These are phyloP conservation scores for Tricholoma sp. DNA, from an alignment of 768 basidiomycete species.

Conservation along the genomic window DNA sequence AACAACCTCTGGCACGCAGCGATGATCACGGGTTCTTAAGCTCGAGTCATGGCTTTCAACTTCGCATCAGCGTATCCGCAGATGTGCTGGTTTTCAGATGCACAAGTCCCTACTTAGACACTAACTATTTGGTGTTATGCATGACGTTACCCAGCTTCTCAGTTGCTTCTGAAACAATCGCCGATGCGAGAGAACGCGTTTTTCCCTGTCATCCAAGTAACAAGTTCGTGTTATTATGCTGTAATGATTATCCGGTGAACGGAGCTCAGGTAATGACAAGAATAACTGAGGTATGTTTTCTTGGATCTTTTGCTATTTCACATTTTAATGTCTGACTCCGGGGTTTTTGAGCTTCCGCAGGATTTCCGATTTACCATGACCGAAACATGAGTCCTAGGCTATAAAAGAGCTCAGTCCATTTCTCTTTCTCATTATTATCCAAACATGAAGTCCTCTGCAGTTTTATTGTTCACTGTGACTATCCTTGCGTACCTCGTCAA, in stretches of 20 bases:
- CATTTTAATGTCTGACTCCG: background rate
- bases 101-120: too few species aligned
- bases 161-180: too few species aligned
- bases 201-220: too few species aligned
- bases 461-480: background rate
- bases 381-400: background rate
- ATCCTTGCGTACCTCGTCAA: background rate
- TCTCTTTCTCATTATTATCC: background rate
- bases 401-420: background rate
- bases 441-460: background rate
- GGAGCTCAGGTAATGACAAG: background rate
- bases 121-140: too few species aligned
- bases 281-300: background rate
- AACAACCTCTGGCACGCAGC: too few species aligned
- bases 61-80: too few species aligned
- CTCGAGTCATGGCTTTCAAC: too few species aligned
- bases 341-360: background rate
- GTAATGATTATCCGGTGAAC: background rate
- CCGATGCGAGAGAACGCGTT: too few species aligned
- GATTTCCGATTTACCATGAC: background rate
- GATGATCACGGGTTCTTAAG: too few species aligned
- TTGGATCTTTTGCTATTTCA: background rate
- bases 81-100: too few species aligned
- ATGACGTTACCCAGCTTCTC: too few species aligned
- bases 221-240: too few species aligned